Percentiles rank a stretch among this genome's conserved stretches.
Evolutionary conservation across 495 filamentous ascomycete species (phyloP).

Genomic region (Penicillium paxilli): DNA sequence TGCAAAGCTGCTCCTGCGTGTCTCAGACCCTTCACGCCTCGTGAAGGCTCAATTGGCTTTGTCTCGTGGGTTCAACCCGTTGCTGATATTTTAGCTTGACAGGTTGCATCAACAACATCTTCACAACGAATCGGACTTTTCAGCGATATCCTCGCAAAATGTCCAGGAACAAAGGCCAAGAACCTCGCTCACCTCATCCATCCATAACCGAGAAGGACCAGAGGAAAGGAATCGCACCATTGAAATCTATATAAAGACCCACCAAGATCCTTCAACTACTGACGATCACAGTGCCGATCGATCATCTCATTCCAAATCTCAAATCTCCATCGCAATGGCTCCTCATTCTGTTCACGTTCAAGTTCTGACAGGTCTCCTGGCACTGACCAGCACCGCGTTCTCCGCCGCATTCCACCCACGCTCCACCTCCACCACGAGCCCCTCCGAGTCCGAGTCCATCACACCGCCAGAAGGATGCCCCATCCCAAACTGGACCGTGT

Average conservation of each 20-base stretch:
- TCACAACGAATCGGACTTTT: background rate
- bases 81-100: background rate
- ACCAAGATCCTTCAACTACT: background rate
- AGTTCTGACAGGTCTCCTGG: constrained; percentile 10
- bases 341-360: background rate
- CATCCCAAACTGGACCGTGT: constrained; percentile 34
- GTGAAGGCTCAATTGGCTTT: background rate
- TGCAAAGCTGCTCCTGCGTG: background rate
- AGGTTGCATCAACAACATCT: background rate
- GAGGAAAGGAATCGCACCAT: background rate
- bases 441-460: constrained; percentile 14
- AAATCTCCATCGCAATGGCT: background rate
- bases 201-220: background rate
- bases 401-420: constrained; percentile 2
- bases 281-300: background rate
- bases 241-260: background rate
- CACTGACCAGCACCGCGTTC: background rate
- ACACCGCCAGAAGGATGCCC: constrained; percentile 33
- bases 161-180: background rate
- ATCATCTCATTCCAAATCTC: background rate
- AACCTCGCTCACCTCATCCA: background rate
- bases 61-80: background rate
- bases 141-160: background rate
- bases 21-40: background rate
- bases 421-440: too few relatives aligned